These are phyloP conservation scores for Panicum hallii DNA, from an alignment of 202 grass and related monocot genomes.

Conservation along the genomic window DNA sequence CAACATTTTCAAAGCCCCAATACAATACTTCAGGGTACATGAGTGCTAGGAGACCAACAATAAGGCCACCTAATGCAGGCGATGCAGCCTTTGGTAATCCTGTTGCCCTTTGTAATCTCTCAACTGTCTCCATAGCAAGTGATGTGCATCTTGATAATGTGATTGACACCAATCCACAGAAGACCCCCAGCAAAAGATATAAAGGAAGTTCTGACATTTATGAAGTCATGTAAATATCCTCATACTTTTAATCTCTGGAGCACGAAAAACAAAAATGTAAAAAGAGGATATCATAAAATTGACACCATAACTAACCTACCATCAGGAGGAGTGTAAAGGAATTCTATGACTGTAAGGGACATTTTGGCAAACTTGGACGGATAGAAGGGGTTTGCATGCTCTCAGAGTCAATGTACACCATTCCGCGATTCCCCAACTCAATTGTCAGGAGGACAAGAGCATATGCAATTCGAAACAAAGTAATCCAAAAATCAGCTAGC, in stretches of 20 bases:
- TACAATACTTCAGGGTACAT: conserved; percentile 91
- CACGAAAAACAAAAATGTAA: conserved; percentile 55
- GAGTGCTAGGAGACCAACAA: conserved; percentile 89
- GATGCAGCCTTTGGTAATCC: conserved; percentile 68
- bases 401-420: background rate
- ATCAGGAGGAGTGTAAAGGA: conserved; percentile 30
- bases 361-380: background rate
- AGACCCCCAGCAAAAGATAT: conserved; percentile 83
- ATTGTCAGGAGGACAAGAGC: conserved; percentile 24
- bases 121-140: conserved; percentile 59
- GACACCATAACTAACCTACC: conserved; percentile 45
- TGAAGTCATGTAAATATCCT: conserved; percentile 68
- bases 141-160: conserved; percentile 78
- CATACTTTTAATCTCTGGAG: conserved; percentile 69
- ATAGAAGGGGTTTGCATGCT: background rate
- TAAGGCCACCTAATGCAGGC: conserved; percentile 77
- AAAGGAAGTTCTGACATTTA: conserved; percentile 98
- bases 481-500: background rate
- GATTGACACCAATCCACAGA: conserved; percentile 87
- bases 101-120: conserved; percentile 67
- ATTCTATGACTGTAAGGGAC: background rate
- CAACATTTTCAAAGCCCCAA: conserved; percentile 98
- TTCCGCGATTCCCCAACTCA: background rate
- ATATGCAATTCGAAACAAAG: conserved; percentile 18
- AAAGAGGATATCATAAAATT: conserved; percentile 45